These are phyloP conservation scores for Nicotiana rustica DNA, from an alignment of 305 asterid species.

Conservation along the genomic window DNA sequence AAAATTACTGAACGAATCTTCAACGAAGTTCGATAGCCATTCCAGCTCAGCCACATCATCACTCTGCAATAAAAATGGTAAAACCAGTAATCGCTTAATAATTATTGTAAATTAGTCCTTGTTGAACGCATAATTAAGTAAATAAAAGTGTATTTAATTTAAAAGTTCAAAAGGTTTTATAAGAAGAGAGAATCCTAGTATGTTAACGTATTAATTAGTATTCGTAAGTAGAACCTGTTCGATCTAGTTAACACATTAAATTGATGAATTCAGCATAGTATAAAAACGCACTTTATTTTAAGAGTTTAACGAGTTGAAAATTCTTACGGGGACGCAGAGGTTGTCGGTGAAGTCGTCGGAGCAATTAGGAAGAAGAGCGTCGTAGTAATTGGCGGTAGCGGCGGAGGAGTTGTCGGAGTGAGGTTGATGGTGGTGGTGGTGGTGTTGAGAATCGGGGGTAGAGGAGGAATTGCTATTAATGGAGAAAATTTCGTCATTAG, in stretches of 20 bases:
- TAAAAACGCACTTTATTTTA: background rate
- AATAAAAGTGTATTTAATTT: background rate
- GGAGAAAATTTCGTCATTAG: conserved; percentile 58
- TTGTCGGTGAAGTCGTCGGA: conserved; percentile 55
- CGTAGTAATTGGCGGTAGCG: conserved; percentile 36
- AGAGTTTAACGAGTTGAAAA: background rate
- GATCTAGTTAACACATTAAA: background rate
- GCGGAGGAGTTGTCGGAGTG: conserved; percentile 41
- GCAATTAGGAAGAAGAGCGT: conserved; percentile 40
- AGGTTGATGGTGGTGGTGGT: conserved; percentile 23
- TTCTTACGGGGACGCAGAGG: conserved; percentile 59
- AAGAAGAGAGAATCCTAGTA: background rate
- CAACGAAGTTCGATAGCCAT: conserved; percentile 78
- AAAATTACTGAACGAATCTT: conserved; percentile 63
- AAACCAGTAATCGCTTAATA: conserved; percentile 6
- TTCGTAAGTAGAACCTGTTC: background rate
- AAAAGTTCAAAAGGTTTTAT: too few relatives aligned
- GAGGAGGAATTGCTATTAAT: conserved; percentile 18
- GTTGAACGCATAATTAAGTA: background rate
- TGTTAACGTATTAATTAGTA: background rate
- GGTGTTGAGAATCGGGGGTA: conserved; percentile 20
- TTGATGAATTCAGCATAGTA: background rate
- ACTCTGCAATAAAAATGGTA: conserved; percentile 43
- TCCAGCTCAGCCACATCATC: conserved; percentile 80
- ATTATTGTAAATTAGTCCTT: background rate